Percentiles rank a stretch among this genome's conserved stretches.
Evolutionary conservation across 1,139 yeast genomes (phyloP).

Genomic region (Magnusiomyces ingens): DNA sequence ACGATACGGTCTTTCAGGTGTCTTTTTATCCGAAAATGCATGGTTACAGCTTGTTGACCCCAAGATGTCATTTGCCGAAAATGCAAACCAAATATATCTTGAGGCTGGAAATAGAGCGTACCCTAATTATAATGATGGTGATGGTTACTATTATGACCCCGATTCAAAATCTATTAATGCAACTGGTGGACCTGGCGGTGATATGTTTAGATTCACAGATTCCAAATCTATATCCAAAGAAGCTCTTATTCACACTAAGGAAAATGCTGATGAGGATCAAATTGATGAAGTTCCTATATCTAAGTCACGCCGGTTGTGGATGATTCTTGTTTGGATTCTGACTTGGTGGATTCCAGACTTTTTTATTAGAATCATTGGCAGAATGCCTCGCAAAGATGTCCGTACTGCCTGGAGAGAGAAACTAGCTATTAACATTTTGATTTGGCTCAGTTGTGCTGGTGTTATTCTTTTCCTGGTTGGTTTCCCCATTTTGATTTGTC

Average conservation of each 20-base stretch:
- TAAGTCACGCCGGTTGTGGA: slow-evolving; percentile 33
- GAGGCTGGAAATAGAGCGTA: slow-evolving; percentile 23
- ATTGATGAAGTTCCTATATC: slow-evolving; percentile 27
- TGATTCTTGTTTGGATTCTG: slow-evolving; percentile 33
- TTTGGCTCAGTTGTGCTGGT: slow-evolving; percentile 31
- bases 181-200: slow-evolving; percentile 29
- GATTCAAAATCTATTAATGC: slow-evolving; percentile 32
- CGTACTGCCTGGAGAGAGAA: slow-evolving; percentile 40
- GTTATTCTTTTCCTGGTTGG: slow-evolving; percentile 39
- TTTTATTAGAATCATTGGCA: slow-evolving; percentile 28
- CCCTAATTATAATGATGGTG: slow-evolving; percentile 25
- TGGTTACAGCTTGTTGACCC: slow-evolving; percentile 39
- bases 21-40: slow-evolving; percentile 36
- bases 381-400: slow-evolving; percentile 36
- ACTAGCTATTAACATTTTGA: slow-evolving; percentile 32
- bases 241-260: slow-evolving; percentile 26
- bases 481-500: slow-evolving; percentile 34
- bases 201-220: slow-evolving; percentile 34
- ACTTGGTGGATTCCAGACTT: slow-evolving; percentile 39
- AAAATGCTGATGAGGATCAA: slow-evolving; percentile 15
- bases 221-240: slow-evolving; percentile 26
- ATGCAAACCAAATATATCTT: slow-evolving; percentile 25
- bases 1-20: slow-evolving; percentile 37
- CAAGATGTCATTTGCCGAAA: slow-evolving; percentile 31
- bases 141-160: slow-evolving; percentile 30